Percentiles rank a stretch among this genome's conserved stretches.
Conservation (phyloP, 192 early-diverging fungal genomes). For the Coemansia sp. region DNA sequence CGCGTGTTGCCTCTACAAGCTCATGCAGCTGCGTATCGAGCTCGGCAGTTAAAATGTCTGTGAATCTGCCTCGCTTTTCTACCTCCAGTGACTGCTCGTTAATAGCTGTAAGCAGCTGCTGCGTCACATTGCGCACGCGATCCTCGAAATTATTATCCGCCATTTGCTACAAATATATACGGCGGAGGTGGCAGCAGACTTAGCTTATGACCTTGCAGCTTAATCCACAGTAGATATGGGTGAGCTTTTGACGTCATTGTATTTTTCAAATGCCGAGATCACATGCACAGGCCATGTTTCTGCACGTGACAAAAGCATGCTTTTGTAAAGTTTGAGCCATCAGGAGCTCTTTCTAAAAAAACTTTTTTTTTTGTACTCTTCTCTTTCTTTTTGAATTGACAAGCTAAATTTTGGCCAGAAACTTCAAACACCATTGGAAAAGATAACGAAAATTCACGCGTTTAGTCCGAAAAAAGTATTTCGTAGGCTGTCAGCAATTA, state of each 20-base stretch:
- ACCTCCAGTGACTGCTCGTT: conserved; percentile 20
- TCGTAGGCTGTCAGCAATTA: conserved; percentile 35
- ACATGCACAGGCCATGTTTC: conserved; percentile 4
- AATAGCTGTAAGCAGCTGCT: conserved; percentile 25
- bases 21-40: conserved; percentile 40
- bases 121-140: conserved; percentile 26
- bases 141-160: conserved; percentile 26
- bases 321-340: neutral
- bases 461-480: conserved; percentile 46
- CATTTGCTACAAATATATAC: neutral
- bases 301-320: neutral
- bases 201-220: neutral
- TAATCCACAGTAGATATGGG: neutral
- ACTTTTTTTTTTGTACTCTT: neutral
- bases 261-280: neutral
- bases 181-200: neutral
- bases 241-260: neutral
- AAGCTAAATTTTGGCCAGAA: neutral
- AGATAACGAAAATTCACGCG: conserved; percentile 37
- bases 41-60: conserved; percentile 29
- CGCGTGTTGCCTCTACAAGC: conserved; percentile 28
- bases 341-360: conserved; percentile 3
- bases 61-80: conserved; percentile 15
- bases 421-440: neutral
- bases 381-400: neutral